Evolutionary conservation across 2,329 filamentous ascomycete species (phyloP).

Genomic region (Sphaerostilbella broomeana): DNA sequence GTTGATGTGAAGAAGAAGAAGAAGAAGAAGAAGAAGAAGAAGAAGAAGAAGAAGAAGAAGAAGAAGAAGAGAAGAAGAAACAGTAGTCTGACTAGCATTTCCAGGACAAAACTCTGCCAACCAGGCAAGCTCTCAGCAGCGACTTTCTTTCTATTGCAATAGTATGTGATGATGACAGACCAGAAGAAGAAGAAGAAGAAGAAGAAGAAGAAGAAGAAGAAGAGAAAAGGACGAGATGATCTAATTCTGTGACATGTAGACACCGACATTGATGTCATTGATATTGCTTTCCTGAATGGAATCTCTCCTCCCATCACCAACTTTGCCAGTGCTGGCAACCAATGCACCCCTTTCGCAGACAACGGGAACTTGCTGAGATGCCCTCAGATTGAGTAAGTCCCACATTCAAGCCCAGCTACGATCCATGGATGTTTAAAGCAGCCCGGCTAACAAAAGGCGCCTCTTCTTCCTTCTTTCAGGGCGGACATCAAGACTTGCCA

Average conservation of each 20-base stretch:
- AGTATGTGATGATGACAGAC: too few species aligned
- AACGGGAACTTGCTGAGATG: slow-evolving; percentile 51
- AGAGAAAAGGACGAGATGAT: background rate
- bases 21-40: too few species aligned
- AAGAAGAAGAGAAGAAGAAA: too few species aligned
- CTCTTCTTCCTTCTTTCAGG: slow-evolving; percentile 20
- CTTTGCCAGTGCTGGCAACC: slow-evolving; percentile 58
- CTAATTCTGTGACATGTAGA: slow-evolving; percentile 24
- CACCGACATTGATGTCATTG: slow-evolving; percentile 49
- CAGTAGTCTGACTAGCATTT: background rate
- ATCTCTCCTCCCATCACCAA: slow-evolving; percentile 53
- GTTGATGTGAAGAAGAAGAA: too few species aligned
- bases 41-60: too few species aligned
- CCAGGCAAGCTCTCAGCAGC: slow-evolving; percentile 44
- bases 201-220: too few species aligned
- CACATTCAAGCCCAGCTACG: background rate
- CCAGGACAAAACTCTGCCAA: slow-evolving; percentile 54
- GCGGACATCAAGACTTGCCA: slow-evolving; percentile 56
- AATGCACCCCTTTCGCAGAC: slow-evolving; percentile 53
- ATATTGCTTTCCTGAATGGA: slow-evolving; percentile 55
- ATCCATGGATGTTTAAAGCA: background rate
- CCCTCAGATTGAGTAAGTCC: slow-evolving; percentile 55
- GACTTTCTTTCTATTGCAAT: slow-evolving; percentile 52
- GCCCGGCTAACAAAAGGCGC: background rate
- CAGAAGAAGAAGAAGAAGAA: too few species aligned